Evolutionary conservation across 805 yeast species (phyloP), one percentile per base, ranked within the genome.

Genomic region (Ogataea trehalophila): DNA sequence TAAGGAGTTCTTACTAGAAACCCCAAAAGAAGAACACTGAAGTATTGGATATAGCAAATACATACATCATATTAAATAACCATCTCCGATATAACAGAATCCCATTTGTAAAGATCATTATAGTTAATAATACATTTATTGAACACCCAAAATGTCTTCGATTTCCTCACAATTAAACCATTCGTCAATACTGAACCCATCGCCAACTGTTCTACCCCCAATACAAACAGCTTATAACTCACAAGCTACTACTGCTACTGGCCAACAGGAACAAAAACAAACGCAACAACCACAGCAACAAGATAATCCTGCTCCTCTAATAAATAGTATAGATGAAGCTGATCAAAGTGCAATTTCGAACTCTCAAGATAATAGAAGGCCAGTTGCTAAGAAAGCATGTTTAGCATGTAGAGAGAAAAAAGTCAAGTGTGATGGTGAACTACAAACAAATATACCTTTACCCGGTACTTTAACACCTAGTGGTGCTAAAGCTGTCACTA

Each of bases 391-490:
- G 48, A 67, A 82, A 41, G 87, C 87, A 0, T 81, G 87, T 59
- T 65, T 82, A 6, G 71, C 80, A 5, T 81, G 87, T 50, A 75
- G 87, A 37, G 84, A 79, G 54, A 80, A 78, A 65, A 81, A 82
- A 55, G 72, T 81, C 52, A 81, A 80, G 54, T 81, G 87, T 62
- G 85, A 81, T 53, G 87, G 87, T 14, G 85, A 80, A 53, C 57
- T 69, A 14, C 51, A 53, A 33, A 56, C 61, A 5, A 55, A 47
- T 39, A 20, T 39, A 9, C 41, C 41, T 6, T 33, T 39, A 4
- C 41, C 41, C 6, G 18, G 26, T 23, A 20, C 41, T n/a, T 7
- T 23, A 15, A 39, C 23, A 9, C 9, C 31, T 4, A 39, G 26
- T n/a, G 41, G 41, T 15, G 41, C 33, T 4, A 46, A 42, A 35